These are phyloP conservation scores for Monosporascus sp. DNA, from an alignment of 2,329 filamentous ascomycete genomes.

Conservation along the genomic window DNA sequence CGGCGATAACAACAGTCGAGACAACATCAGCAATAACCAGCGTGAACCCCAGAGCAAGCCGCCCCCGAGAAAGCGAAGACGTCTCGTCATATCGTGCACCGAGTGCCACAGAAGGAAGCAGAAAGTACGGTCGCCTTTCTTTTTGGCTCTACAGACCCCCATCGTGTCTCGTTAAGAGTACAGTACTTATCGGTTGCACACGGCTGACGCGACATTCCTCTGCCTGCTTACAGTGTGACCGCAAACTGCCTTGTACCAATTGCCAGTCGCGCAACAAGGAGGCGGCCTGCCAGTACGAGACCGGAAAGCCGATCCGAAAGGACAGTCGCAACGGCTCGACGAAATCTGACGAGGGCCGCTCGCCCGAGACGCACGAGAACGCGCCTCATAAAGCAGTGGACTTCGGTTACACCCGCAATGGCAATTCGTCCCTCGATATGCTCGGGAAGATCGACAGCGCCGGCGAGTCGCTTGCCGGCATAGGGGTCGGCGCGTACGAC, in stretches of 20 bases:
- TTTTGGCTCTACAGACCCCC: neutral
- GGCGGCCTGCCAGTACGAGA: conserved; percentile 52
- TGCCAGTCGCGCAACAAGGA: conserved; percentile 54
- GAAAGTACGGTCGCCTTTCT: conserved; percentile 35
- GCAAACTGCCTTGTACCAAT: conserved; percentile 54
- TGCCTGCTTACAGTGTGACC: conserved; percentile 45
- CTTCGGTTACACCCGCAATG: conserved; percentile 48
- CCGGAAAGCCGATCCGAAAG: conserved; percentile 39
- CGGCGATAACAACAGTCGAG: neutral
- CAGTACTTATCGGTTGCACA: neutral
- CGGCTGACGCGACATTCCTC: conserved; percentile 5
- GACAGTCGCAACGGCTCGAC: conserved; percentile 25
- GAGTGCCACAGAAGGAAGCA: conserved; percentile 62
- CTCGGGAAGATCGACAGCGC: conserved; percentile 49
- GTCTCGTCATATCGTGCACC: conserved; percentile 58
- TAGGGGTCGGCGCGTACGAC: conserved; percentile 25
- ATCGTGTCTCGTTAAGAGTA: neutral
- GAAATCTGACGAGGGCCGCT: conserved; percentile 12
- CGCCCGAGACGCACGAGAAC: conserved; percentile 23
- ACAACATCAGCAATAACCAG: conserved; percentile 2
- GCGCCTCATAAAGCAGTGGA: conserved; percentile 39
- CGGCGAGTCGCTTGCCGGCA: conserved; percentile 29
- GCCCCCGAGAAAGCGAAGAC: conserved; percentile 50
- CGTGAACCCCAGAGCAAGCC: conserved; percentile 20
- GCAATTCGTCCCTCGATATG: conserved; percentile 49